Percentiles rank a stretch among this genome's conserved stretches.
phyloP scores from a whole-genome alignment of 768 basidiomycete species.

The Scleroderma bovista region DNA sequence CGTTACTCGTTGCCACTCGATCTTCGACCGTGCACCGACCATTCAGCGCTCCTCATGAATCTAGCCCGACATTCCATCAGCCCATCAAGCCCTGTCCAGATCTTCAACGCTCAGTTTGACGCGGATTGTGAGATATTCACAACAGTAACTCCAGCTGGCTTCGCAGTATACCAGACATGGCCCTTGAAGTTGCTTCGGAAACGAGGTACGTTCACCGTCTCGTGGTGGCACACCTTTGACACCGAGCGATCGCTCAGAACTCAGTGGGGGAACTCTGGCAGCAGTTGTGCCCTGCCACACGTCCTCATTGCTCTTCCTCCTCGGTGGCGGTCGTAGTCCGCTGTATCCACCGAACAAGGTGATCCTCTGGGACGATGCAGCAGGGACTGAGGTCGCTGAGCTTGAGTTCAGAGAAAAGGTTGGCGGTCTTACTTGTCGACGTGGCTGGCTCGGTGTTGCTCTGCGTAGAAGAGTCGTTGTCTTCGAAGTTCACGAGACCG shows the following conservation, averaged over 20 bases:
- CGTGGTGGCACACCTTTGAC: background rate
- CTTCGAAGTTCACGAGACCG: slow-evolving; percentile 61
- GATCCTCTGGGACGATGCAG: slow-evolving; percentile 80
- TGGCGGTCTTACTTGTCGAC: slow-evolving; percentile 70
- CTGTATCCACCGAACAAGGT: slow-evolving; percentile 91
- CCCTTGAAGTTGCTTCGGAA: slow-evolving; percentile 76
- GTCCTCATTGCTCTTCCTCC: slow-evolving; percentile 77
- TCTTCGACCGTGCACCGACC: no score
- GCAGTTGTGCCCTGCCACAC: slow-evolving; percentile 73
- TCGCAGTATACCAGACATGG: slow-evolving; percentile 74
- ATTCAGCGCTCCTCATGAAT: slow-evolving; percentile 71
- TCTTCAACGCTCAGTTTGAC: slow-evolving; percentile 76
- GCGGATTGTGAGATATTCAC: slow-evolving; percentile 80
- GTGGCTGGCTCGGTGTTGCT: slow-evolving; percentile 82
- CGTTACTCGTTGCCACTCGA: slow-evolving; percentile 11
- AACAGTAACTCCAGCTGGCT: slow-evolving; percentile 70
- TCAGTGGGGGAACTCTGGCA: slow-evolving; percentile 75
- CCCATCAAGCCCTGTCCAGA: slow-evolving; percentile 65
- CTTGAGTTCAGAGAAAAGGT: slow-evolving; percentile 86
- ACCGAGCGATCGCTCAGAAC: slow-evolving; percentile 43
- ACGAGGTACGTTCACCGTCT: slow-evolving; percentile 51
- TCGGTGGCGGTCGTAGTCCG: slow-evolving; percentile 85
- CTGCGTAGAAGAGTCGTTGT: slow-evolving; percentile 74
- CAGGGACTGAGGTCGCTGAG: slow-evolving; percentile 76
- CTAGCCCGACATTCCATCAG: slow-evolving; percentile 81